phyloP scores from a whole-genome alignment of 257 asterid genomes.

The Salvia rosmarinus region DNA sequence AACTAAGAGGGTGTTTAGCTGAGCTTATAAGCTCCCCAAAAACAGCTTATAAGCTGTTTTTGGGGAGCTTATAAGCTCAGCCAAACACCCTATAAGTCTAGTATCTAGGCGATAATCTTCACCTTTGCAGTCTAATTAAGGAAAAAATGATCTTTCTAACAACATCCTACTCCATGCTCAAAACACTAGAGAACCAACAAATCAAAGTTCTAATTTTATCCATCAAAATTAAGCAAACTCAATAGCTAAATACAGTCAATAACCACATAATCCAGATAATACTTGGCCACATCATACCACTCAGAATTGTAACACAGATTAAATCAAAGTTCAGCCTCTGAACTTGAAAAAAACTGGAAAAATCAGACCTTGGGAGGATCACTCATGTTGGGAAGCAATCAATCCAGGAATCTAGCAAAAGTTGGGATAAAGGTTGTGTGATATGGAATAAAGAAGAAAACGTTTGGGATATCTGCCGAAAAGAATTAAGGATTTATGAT shows the following conservation, averaged over 20 bases:
- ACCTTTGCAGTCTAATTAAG: not conserved
- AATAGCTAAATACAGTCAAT: slow-evolving; percentile 14
- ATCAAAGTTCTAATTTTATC: slow-evolving; percentile 1
- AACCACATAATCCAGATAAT: slow-evolving; percentile 5
- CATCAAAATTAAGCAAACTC: slow-evolving; percentile 11
- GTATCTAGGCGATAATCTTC: not conserved
- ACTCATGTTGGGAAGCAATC: slow-evolving; percentile 51
- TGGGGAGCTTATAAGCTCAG: too few relatives aligned
- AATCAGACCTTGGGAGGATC: slow-evolving; percentile 63
- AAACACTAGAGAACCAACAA: slow-evolving; percentile 20
- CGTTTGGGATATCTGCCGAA: slow-evolving; percentile 37
- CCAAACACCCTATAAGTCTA: too few relatives aligned
- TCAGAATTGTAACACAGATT: not conserved
- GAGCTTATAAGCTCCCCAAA: too few relatives aligned
- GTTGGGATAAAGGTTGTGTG: slow-evolving; percentile 34
- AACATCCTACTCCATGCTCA: slow-evolving; percentile 23
- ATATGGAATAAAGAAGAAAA: slow-evolving; percentile 43
- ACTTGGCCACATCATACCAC: slow-evolving; percentile 18
- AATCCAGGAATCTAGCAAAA: slow-evolving; percentile 30
- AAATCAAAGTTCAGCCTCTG: slow-evolving; percentile 9
- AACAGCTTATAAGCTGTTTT: too few relatives aligned
- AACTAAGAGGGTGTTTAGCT: too few relatives aligned
- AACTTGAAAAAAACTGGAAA: not conserved
- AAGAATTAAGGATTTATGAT: slow-evolving; percentile 42
- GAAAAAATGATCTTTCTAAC: slow-evolving; percentile 19